Percentiles rank a stretch among this genome's conserved stretches.
phyloP scores from a whole-genome alignment of 73 alveolate genomes.

The Blepharisma japonicum region DNA sequence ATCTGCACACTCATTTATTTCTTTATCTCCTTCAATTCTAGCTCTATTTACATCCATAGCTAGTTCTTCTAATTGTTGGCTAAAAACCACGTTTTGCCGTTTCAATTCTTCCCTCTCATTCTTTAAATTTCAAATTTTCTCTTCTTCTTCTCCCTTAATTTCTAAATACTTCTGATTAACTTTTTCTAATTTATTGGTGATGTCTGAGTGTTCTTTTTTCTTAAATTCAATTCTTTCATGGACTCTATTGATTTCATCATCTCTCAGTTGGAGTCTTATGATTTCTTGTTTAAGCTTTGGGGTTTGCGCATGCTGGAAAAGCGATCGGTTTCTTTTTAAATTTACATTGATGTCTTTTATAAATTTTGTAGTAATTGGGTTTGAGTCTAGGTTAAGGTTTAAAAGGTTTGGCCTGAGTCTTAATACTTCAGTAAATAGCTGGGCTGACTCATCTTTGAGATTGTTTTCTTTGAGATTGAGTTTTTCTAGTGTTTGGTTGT shows the following conservation, averaged over 20 bases:
- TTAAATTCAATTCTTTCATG: background rate
- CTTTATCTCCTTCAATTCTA: too few relatives aligned
- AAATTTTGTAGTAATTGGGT: constrained; percentile 6
- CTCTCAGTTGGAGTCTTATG: background rate
- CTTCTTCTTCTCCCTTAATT: too few relatives aligned
- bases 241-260: background rate
- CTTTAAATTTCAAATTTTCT: too few relatives aligned
- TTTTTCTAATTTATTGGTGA: background rate
- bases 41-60: too few relatives aligned
- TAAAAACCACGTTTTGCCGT: too few relatives aligned
- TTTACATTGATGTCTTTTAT: background rate
- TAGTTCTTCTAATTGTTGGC: too few relatives aligned
- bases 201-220: background rate
- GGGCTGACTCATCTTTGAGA: constrained; percentile 12
- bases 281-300: constrained; percentile 13
- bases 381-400: background rate
- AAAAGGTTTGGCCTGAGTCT: background rate
- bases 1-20: background rate
- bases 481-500: constrained; percentile 1
- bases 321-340: background rate
- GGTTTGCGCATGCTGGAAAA: background rate
- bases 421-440: background rate
- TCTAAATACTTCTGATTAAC: too few relatives aligned
- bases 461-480: constrained; percentile 5
- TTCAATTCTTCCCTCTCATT: too few relatives aligned